Evolutionary conservation across 495 filamentous ascomycete genomes (phyloP), one percentile per base, ranked within the genome.

Genomic region (Penicillium cinerascens): DNA sequence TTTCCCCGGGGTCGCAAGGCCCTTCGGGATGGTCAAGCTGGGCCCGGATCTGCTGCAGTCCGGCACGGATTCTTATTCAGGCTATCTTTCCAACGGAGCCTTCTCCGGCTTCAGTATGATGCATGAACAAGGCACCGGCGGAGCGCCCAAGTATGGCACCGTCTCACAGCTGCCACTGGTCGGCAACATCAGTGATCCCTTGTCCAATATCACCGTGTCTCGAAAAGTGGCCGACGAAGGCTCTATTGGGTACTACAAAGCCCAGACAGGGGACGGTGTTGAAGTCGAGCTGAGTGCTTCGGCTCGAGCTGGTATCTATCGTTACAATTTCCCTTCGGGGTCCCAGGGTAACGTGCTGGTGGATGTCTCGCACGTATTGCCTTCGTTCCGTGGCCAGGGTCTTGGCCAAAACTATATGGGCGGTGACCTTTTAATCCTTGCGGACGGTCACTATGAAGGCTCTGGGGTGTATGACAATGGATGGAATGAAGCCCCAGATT

Each of bases 81-180:
- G 86, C 4, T 86, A 84, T 58, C 69, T 79, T 17, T 60, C 82
- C 4, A 61, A 53, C 4, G 85, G 85, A 6, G 76, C 78, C 13
- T 79, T 90, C 56, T 83, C 78, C 7, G 87, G 83, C 8, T 88
- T 89, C 65, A 85, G 81, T 38, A 72, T 88, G 75, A 84, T 87
- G 76, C 87, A 90, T 58, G 86, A 89, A 63, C 82, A 80, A 44
- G 87, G 87, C 3, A 91, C 84, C 8, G 87, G 87, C 2, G 87
- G 87, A 11, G 85, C 85, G 3, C 85, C 86, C 1, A 89, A 88
- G 66, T 90, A 89, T 51, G 86, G 86, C 0, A 82, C 68, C 2
- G 82, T 89, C 16, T 74, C 80, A 4, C 87, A 89, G 56, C 73
- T 88, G 62, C 85, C 87, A 1, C 66, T 83, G 2, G 49, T 78